Evolutionary conservation across 495 filamentous ascomycete species (phyloP), one percentile per base, ranked within the genome.

Genomic region (Oleoguttula mirabilis): DNA sequence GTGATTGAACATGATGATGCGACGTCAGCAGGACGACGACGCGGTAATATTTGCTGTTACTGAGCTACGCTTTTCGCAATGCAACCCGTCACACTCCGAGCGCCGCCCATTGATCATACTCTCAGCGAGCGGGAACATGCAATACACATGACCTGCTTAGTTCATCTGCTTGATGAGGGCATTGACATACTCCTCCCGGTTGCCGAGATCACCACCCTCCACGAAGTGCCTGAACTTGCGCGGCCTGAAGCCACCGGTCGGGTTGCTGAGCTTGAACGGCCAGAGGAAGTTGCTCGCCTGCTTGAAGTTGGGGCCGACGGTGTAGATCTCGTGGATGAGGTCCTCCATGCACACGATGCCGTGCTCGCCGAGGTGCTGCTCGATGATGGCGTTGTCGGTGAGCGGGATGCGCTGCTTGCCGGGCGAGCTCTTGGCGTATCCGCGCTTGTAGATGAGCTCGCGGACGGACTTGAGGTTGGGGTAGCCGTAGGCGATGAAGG

Each of bases 211-310:
- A 76, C 88, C 88, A 68, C 90, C 90, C 78, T 96, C 83, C 54
- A 98, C 83, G 75, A 84, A 98, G 75, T 98, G 92, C 74, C 85
- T 86, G 82, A 96, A 96, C 75, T 96, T 98, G 66, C 90, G 75
- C 43, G 79, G 67, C 62, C 81, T 75, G 82, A 98, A 98, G 39
- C 92, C 88, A 60, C 90, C 92, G 50, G 70, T 98, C 58, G 90
- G 90, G 73, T 87, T 93, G 75, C 76, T 84, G 56, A 98, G 79
- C 82, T 98, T 96, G 80, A 98, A 98, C 58, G 90, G 90, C 90
- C 90, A 98, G 36, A 98, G 73, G 77, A 96, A 96, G 81, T 96
- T 98, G 76, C 84, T 82, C 62, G 84, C 85, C 75, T 96, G 87
- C 82, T 98, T 98, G 83, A 98, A 98, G 76, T 94, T 94, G 71